These are phyloP conservation scores for Hirsutella thompsonii DNA, from an alignment of 2,329 filamentous ascomycete species.

Conservation along the genomic window DNA sequence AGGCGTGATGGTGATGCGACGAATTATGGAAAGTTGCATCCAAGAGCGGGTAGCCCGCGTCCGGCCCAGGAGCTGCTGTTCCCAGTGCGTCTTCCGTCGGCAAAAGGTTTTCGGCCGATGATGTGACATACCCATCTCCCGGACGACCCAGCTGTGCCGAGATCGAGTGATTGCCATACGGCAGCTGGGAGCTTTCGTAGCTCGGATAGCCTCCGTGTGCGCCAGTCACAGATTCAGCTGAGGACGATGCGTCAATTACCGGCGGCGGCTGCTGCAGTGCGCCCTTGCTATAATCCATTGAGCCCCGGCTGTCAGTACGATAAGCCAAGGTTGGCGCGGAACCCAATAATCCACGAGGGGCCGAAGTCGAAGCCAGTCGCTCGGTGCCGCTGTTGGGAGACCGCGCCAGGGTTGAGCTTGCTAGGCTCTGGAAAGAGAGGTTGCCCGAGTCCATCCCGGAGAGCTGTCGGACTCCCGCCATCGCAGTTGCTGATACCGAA, in stretches of 20 bases:
- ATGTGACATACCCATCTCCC: neutral
- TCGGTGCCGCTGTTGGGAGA: constrained; percentile 8
- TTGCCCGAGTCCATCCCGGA: constrained; percentile 5
- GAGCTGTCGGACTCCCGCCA: constrained; percentile 6
- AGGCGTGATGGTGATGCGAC: neutral
- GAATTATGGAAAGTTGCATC: neutral
- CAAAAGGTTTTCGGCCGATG: neutral
- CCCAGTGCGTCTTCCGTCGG: neutral
- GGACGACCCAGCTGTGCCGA: neutral
- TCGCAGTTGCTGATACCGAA: constrained; percentile 2
- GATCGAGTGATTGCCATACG: neutral
- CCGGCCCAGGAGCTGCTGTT: neutral
- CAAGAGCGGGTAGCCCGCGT: neutral
- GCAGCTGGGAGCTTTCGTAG: constrained; percentile 4
- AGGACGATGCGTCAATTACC: constrained; percentile 2
- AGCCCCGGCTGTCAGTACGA: constrained; percentile 10
- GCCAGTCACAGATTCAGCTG: constrained; percentile 1
- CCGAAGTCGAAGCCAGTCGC: constrained; percentile 8
- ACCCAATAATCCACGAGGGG: constrained; percentile 7
- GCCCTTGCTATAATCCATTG: constrained; percentile 1
- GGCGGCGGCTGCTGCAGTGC: neutral
- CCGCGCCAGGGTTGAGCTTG: neutral
- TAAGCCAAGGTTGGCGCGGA: constrained; percentile 9
- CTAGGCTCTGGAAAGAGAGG: constrained; percentile 10
- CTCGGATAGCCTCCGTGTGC: constrained; percentile 4